Conservation (phyloP, 805 yeast species). For the Isabelozyma gotoi region DNA sequence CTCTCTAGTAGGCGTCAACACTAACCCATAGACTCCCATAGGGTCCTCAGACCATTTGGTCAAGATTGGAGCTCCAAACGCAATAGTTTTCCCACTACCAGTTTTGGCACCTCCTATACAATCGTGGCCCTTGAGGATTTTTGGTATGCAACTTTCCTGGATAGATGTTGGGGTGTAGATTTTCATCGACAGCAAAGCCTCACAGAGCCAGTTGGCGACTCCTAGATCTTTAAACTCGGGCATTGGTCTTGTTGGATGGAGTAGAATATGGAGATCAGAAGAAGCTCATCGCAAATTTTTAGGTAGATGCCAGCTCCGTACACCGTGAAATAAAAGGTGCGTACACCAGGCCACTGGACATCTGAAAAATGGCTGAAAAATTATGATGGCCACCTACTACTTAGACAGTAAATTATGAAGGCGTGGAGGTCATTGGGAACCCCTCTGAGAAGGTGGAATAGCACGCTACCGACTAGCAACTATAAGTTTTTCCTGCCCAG, state of each 20-base stretch:
- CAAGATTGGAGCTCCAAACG: slow-evolving; percentile 97
- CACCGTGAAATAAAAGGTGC: too few species aligned
- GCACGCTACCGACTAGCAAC: background rate
- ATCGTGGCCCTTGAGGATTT: slow-evolving; percentile 77
- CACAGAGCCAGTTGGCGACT: slow-evolving; percentile 81
- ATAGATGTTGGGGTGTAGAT: slow-evolving; percentile 83
- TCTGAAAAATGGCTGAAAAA: too few species aligned
- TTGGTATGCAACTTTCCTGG: slow-evolving; percentile 87
- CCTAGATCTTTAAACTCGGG: slow-evolving; percentile 62
- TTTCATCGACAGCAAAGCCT: slow-evolving; percentile 77
- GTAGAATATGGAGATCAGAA: too few species aligned
- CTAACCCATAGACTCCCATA: slow-evolving; percentile 83
- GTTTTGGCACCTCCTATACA: slow-evolving; percentile 99
- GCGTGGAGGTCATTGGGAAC: background rate
- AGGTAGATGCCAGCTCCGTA: too few species aligned
- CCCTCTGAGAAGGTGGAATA: background rate
- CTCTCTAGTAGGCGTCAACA: slow-evolving; percentile 91
- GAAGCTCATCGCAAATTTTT: too few species aligned
- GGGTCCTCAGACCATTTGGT: slow-evolving; percentile 96
- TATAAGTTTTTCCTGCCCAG: background rate
- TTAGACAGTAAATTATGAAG: too few species aligned
- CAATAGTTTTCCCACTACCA: slow-evolving; percentile 96
- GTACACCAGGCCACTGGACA: too few species aligned
- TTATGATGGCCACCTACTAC: too few species aligned
- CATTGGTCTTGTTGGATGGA: too few species aligned